Base-by-base conservation (phyloP, 106 monocot genomes). In the Allium fistulosum region DNA sequence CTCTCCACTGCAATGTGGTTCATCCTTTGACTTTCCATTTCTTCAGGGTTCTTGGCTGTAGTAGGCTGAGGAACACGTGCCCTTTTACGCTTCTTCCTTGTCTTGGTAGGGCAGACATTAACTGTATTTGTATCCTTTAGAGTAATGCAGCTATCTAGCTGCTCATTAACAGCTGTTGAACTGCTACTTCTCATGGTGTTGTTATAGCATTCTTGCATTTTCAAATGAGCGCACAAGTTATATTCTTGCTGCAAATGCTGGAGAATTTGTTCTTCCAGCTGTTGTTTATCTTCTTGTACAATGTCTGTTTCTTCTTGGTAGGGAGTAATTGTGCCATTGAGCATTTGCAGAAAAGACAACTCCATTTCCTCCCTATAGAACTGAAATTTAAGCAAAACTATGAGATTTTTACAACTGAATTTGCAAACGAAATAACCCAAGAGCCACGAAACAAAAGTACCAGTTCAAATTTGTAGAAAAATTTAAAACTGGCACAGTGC, bases 1-100 rank as follows among this genome's bases (percentile, higher is more conserved):
- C 95, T 82, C 74, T 96, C 95, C 15, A 96, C 91, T 9, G 80
- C 81, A 58, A 96, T 96, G 78, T 96, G 95, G 11, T 85, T 84
- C 79, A 88, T 86, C 49, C 95, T 63, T 79, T 96, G 91, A 79
- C 62, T 86, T 75, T 96, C 91, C 11, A 74, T 76, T 69, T 94
- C 94, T 68, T 82, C 82, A 48, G 75, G 51, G 63, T 77, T 84
- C 79, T 78, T 87, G 11, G 74, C 9, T n/a, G 61, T 49, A 59
- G 58, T 9, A 6, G 27, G 18, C 59, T 65, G 1, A 12, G 11
- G 9, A 59, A 28, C 48, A 10, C 65, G 68, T 58, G 78, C 13
- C 49, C 78, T 27, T 65, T 84, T 91, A 75, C 80, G 60, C 68
- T 81, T 86, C 77, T 60, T 80, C 64, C 14, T 46, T 11, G 46